Evolutionary conservation across 106 monocot genomes (phyloP).

Genomic region (Triglochin maritima): DNA sequence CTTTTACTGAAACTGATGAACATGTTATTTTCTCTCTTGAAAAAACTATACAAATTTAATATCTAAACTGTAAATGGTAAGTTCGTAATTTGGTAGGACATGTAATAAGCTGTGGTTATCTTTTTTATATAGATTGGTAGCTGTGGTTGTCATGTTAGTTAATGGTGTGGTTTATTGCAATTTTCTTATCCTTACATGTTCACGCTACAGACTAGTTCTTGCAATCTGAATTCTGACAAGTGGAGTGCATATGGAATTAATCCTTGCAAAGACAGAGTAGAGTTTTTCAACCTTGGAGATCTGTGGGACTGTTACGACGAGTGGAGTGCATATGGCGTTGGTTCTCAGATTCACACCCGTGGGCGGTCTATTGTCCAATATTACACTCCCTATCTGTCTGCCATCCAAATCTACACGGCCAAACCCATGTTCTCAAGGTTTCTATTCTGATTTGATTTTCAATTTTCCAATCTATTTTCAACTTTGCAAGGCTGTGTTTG

Average conservation of each 20-base stretch:
- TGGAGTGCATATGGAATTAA: constrained; percentile 74
- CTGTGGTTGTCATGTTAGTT: neutral
- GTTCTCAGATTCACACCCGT: constrained; percentile 24
- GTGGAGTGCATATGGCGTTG: constrained; percentile 74
- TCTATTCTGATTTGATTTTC: neutral
- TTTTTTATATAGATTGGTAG: no score
- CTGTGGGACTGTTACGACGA: constrained; percentile 75
- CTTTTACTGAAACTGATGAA: no score
- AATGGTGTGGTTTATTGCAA: neutral
- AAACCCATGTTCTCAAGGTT: constrained; percentile 44
- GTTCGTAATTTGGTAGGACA: no score
- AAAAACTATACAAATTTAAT: no score
- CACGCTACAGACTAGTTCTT: neutral
- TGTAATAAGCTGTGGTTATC: neutral
- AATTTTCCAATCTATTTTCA: neutral
- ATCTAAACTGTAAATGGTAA: no score
- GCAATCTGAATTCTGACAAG: constrained; percentile 30
- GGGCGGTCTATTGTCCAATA: constrained; percentile 40
- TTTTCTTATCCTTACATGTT: neutral
- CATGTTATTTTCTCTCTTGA: no score
- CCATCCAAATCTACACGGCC: constrained; percentile 68
- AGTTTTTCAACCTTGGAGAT: constrained; percentile 54
- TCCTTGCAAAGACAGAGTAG: constrained; percentile 10
- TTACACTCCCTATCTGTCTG: constrained; percentile 73
- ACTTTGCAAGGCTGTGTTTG: neutral